A percentile compares a stretch with the other conserved stretches of the same genome.
Evolutionary conservation across 495 filamentous ascomycete genomes (phyloP).

Genomic region (Annulohypoxylon maeteangense): DNA sequence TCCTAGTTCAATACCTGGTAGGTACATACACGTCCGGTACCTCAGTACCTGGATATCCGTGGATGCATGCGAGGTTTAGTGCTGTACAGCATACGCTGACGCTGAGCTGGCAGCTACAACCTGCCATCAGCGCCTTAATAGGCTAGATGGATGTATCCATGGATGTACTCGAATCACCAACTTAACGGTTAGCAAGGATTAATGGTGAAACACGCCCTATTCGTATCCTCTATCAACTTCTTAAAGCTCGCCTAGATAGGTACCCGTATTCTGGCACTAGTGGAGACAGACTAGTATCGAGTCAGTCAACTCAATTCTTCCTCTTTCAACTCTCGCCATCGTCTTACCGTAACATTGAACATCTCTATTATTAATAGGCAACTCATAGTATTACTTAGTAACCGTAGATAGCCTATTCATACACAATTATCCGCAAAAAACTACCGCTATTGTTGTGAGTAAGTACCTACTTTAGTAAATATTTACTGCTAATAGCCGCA

Average conservation of each 20-base stretch:
- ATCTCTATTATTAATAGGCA: not conserved
- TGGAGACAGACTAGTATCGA: slow-evolving; percentile 1
- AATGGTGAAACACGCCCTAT: slow-evolving; percentile 34
- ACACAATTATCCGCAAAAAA: not conserved
- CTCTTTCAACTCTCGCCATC: slow-evolving; percentile 11
- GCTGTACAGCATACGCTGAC: slow-evolving; percentile 24
- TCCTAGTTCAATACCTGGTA: no score
- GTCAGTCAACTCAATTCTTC: not conserved
- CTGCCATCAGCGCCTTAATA: not conserved
- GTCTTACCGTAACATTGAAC: slow-evolving; percentile 17
- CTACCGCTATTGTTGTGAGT: not conserved
- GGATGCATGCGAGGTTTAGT: slow-evolving; percentile 27
- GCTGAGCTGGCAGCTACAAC: slow-evolving; percentile 38
- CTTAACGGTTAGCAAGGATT: slow-evolving; percentile 16
- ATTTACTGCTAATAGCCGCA: not conserved
- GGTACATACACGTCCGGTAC: not conserved
- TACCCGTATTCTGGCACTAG: no score
- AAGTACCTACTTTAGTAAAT: not conserved
- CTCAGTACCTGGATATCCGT: not conserved
- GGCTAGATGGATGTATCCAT: not conserved
- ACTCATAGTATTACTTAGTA: not conserved
- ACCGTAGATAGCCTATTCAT: not conserved
- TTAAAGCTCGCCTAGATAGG: slow-evolving; percentile 3
- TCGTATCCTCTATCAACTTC: not conserved
- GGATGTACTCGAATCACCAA: slow-evolving; percentile 9